Evolutionary conservation across 2,329 filamentous ascomycete species (phyloP), one percentile per base, ranked within the genome.

Genomic region (Zymoseptoria passerinii): DNA sequence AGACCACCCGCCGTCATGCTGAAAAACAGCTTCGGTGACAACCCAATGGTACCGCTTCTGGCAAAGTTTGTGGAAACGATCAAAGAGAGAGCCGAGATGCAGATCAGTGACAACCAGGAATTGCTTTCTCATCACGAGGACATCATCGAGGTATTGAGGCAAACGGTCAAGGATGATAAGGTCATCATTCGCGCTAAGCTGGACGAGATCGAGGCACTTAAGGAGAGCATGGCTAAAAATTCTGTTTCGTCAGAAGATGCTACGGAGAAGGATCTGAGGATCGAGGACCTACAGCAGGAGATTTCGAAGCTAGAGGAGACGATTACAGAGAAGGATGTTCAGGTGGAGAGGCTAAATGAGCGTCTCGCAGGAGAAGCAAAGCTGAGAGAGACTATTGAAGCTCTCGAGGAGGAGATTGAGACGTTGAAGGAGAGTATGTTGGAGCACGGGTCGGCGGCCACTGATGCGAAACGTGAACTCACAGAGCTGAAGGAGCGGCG

Each of bases 191-290:
- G 86, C 16, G 89, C 94, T 58, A 82, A 86, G 67, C 89, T 92
- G n/a, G 92, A 96, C 67, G 92, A 97, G 74, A 88, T 96, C 59
- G 90, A 95, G 67, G 85, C 83, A 3, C 77, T 97, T 60, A 84
- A 87, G 54, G 90, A 95, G 57, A 89, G 92, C 63, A 77, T 97
- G 7, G 75, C 92, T 50, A 80, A 84, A 53, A 84, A 91, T n/a
- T n/a, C 48, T 16, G 28, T 54, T 7, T 59, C 87, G 10, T 54
- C 51, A 6, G 48, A 57, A 20, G 35, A 35, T 29, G 57, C 35
- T 28, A 77, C 96, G 6, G 75, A 92, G 52, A 80, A 84, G 54
- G 83, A 91, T 10, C 48, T 53, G 29, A 85, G 82, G 71, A 75
- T 86, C 57, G 86, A 95, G 74, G 77, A 81, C 52, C 80, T 95